Conservation (phyloP, 805 yeast species). For the Candida ficus region DNA sequence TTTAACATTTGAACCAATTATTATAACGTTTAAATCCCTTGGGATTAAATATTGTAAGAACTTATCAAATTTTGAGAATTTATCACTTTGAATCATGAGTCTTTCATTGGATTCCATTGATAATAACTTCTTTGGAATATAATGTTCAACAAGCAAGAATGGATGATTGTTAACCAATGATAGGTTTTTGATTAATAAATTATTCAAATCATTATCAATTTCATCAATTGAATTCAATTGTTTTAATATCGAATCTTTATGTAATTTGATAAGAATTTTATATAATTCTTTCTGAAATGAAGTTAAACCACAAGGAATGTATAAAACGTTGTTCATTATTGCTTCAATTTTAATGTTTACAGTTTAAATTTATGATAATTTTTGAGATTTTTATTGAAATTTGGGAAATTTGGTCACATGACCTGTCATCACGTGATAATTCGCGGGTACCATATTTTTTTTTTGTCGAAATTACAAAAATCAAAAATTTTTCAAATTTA, state of each 20-base stretch:
- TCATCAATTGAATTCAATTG: constrained; percentile 4
- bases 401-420: too few relatives aligned
- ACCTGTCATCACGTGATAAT: too few relatives aligned
- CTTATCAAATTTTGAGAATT: constrained; percentile 49
- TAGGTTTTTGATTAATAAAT: constrained; percentile 41
- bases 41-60: constrained; percentile 26
- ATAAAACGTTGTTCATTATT: constrained; percentile 12
- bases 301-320: constrained; percentile 40
- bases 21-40: constrained; percentile 28
- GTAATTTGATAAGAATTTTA: constrained; percentile 40
- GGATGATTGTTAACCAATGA: constrained; percentile 59
- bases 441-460: too few relatives aligned
- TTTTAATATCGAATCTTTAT: constrained; percentile 29
- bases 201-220: constrained; percentile 30
- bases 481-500: too few relatives aligned
- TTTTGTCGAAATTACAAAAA: too few relatives aligned
- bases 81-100: constrained; percentile 51
- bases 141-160: constrained; percentile 68
- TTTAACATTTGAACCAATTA: constrained; percentile 57
- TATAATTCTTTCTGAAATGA: constrained; percentile 38
- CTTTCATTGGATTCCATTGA: constrained; percentile 60
- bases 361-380: constrained; percentile 1
- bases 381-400: too few relatives aligned
- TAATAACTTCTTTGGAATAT: constrained; percentile 63
- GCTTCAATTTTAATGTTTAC: too few relatives aligned